phyloP scores from a whole-genome alignment of 352 stramenopile genomes.

The Globisporangium nodosum region DNA sequence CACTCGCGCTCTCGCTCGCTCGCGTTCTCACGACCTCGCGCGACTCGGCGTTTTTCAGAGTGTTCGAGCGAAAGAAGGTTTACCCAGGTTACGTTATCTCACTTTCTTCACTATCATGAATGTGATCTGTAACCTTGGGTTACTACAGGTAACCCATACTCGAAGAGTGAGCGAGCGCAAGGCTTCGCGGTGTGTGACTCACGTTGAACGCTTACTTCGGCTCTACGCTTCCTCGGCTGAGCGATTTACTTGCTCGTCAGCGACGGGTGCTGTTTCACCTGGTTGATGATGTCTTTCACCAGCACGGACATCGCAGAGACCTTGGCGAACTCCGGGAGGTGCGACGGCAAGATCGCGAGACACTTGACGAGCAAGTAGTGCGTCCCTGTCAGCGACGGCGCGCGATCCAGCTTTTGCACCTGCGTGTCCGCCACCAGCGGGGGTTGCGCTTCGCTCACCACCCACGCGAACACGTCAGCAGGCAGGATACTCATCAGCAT shows the following conservation, averaged over 20 bases:
- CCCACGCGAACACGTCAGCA: slow-evolving; percentile 74
- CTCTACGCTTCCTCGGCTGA: background rate
- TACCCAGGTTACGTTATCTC: background rate
- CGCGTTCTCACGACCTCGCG: background rate
- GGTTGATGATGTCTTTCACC: slow-evolving; percentile 75
- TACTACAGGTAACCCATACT: background rate
- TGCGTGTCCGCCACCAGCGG: slow-evolving; percentile 51
- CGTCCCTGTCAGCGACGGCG: slow-evolving; percentile 74
- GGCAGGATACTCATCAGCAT: slow-evolving; percentile 79
- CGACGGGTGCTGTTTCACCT: slow-evolving; percentile 47
- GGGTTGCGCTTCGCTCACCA: slow-evolving; percentile 45
- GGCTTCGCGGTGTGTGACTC: no score
- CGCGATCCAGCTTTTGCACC: slow-evolving; percentile 56
- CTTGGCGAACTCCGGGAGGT: slow-evolving; percentile 54
- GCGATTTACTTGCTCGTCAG: background rate
- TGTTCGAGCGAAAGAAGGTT: no score
- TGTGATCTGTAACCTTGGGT: background rate
- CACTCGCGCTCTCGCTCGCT: background rate
- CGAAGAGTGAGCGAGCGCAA: no score
- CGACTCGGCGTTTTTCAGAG: no score
- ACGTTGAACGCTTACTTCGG: no score
- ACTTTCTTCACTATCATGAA: background rate
- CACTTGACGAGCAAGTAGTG: slow-evolving; percentile 70
- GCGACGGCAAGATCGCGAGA: slow-evolving; percentile 38
- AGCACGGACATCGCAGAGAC: slow-evolving; percentile 70